Evolutionary conservation across 179 eudicot genomes (phyloP), one percentile per base, ranked within the genome.

Genomic region (Patellifolia procumbens): DNA sequence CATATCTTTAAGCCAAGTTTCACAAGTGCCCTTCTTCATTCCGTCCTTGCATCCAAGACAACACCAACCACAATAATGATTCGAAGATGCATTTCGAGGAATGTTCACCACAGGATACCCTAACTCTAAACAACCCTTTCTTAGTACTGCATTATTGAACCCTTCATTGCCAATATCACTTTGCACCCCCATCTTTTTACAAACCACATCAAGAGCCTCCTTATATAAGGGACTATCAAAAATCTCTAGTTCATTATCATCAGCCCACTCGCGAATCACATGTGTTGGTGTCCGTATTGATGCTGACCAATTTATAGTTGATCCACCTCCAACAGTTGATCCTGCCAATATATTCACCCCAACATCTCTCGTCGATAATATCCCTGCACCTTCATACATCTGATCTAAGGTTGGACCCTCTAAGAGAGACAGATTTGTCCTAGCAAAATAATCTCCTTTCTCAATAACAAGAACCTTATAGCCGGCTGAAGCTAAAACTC

Each of bases 11-110:
- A 92, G 84, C 97, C 97, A 92, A 7, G 94, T 92, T 78, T 92
- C 97, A 5, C 78, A 29, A 1, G 90, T 84, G 3, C 94, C 90
- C 75, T 88, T 85, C 68, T 91, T 91, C 58, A 65, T 79, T 2
- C 94, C 97, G 13, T 90, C 92, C 66, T 85, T 90, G 74, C 97
- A 91, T 10, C 94, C 94, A 28, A 88, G 77, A 73, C 88, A 76
- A 53, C 97, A 91, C 97, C 97, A 90, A 8, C 97, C 94, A 58
- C 97, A 91, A 64, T 87, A 82, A 37, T 91, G 97, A 77, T 91
- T 86, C 0, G 77, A n/a, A 0, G 87, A 70, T 0, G 97, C 66
- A 52, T 91, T 91, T 35, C 90, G 72, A 0, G 97, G 91, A 13
- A 91, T 83, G 19, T 69, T 76, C 2, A 63, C 61, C 3, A 87